Percentiles rank a stretch among this genome's conserved stretches.
These are phyloP conservation scores for Solanum sejunctum DNA, from an alignment of 257 asterid species.

Conservation along the genomic window DNA sequence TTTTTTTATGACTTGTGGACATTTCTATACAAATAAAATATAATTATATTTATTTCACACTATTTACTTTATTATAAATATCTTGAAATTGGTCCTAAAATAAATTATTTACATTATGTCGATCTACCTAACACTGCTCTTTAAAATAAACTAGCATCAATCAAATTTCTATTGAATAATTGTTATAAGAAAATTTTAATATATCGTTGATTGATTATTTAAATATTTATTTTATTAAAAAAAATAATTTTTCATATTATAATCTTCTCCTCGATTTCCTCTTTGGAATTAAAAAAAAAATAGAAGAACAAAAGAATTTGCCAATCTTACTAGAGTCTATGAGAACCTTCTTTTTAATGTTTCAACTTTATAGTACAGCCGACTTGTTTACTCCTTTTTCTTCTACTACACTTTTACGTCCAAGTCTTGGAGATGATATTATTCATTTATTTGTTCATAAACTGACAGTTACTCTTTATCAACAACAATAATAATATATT, in stretches of 20 bases:
- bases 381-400: neutral
- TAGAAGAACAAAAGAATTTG: too few relatives aligned
- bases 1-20: too few relatives aligned
- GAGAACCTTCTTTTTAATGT: neutral
- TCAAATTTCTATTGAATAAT: neutral
- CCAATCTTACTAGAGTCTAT: neutral
- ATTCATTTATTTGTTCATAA: neutral
- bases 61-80: too few relatives aligned
- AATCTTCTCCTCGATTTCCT: neutral
- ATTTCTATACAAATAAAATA: too few relatives aligned
- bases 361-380: neutral
- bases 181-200: neutral
- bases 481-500: too few relatives aligned
- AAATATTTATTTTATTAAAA: neutral
- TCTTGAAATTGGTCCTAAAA: neutral
- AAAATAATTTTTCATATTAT: neutral
- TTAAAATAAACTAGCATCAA: neutral
- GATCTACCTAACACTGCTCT: neutral
- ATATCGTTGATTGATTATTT: too few relatives aligned
- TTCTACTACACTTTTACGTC: neutral
- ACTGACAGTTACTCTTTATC: neutral
- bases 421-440: neutral
- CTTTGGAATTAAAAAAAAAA: fast-evolving
- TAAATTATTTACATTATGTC: neutral
- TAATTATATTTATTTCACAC: too few relatives aligned